Conservation (phyloP, 208 protist genomes). For the Entamoeba histolytica region DNA sequence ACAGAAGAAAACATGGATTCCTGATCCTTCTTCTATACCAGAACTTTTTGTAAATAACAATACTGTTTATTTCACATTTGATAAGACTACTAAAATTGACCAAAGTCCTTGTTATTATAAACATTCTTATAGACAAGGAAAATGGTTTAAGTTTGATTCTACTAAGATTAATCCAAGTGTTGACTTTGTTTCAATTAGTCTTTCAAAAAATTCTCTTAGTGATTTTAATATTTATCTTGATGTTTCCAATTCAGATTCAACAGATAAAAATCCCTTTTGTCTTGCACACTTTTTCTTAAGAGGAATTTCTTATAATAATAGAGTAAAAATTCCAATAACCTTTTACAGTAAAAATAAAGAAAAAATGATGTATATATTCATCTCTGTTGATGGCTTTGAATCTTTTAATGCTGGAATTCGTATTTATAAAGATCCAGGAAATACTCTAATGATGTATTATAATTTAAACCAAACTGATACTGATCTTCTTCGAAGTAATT, state of each 20-base stretch:
- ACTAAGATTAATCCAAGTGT: too few relatives aligned
- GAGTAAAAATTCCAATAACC: background rate
- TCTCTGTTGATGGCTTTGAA: background rate
- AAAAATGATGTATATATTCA: background rate
- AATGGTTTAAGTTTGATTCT: background rate
- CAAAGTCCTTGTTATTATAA: background rate
- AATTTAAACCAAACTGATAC: background rate
- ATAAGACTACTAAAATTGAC: background rate
- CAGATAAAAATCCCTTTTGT: background rate
- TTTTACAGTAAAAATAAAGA: too few relatives aligned
- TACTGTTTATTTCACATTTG: background rate
- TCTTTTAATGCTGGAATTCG: background rate
- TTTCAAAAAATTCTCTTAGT: background rate
- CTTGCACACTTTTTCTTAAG: background rate
- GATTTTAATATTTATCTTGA: background rate
- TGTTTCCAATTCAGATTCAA: background rate
- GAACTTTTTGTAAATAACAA: background rate
- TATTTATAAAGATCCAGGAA: background rate
- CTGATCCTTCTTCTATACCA: background rate
- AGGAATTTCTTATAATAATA: background rate
- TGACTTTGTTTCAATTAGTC: background rate
- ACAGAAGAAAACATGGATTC: background rate
- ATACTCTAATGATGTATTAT: background rate
- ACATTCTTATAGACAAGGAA: background rate
- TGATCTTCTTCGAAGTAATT: background rate